Base-by-base conservation (phyloP, 2,329 filamentous ascomycete species). In the Talaromyces pinophilus region DNA sequence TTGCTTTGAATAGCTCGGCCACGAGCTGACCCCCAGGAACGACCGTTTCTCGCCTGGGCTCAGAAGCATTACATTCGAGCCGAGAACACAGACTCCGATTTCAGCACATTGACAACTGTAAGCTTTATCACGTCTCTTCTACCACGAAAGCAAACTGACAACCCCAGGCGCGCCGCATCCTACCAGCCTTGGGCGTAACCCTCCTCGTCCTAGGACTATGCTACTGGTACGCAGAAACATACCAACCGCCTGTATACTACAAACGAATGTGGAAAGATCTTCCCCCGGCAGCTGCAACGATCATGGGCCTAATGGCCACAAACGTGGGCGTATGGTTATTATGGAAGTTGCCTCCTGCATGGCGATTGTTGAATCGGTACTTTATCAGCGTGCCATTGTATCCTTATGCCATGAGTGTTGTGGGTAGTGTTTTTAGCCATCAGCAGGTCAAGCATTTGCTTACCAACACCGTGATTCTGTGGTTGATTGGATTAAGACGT, bases 371-470 rank as follows among this genome's bases (percentile, higher is more conserved):
- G 68, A 88, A 86, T 68, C 84, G 82, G 62, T 87, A 85, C 76
- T 85, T 86, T 72, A 79, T 85, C 63, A 80, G 81, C 44, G 78
- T 83, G 4, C 82, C 84, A 3, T 79, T 82, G 19, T 85, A 84
- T 67, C 87, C 87, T 0, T 80, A 82, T 66, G 80, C 85, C 8
- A 66, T 83, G 7, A 83, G 83, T 67, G 76, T 86, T 63, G 69
- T 89, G 5, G 82, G 84, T 19, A 85, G 83, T 71, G 76, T 82
- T 11, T 88, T 88, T 75, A 85, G 83, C 65, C 87, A 89, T 74
- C 82, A 87, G 59, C 77, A 80, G 7, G 73, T 83, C 63, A 73
- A 73, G 55, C 87, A 89, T 73, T 71, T 87, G 4, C 74, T 79
- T 22, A 74, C 75, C 13, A 89, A 89, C 71, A 84, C 87, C 79